Evolutionary conservation across 1,284 basidiomycete species (phyloP).

Genomic region (Trichosporon coremiiforme): DNA sequence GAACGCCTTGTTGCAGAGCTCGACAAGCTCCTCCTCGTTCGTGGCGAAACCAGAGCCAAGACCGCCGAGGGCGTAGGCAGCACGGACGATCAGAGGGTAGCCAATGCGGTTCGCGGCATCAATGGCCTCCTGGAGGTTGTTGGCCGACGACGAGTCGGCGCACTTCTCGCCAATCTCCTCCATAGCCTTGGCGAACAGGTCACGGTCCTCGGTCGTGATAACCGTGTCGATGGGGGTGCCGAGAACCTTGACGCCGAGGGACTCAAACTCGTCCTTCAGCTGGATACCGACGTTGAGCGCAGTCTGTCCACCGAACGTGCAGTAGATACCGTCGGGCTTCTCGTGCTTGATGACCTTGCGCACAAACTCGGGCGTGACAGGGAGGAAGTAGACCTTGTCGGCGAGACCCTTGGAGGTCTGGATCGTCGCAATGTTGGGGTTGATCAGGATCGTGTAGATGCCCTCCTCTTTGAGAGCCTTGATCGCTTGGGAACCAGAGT

Average conservation of each 20-base stretch:
- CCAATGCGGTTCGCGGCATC: slow-evolving; percentile 83
- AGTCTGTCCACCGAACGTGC: slow-evolving; percentile 97
- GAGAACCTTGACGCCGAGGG: slow-evolving; percentile 84
- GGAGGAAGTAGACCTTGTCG: slow-evolving; percentile 99
- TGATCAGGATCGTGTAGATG: slow-evolving; percentile 97
- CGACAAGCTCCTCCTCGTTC: slow-evolving; percentile 80
- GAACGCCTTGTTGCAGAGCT: slow-evolving; percentile 89
- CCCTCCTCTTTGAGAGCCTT: slow-evolving; percentile 98
- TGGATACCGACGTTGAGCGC: slow-evolving; percentile 96
- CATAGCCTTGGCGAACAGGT: slow-evolving; percentile 94
- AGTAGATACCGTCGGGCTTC: slow-evolving; percentile 97
- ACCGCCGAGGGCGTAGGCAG: slow-evolving; percentile 94
- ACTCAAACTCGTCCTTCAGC: slow-evolving; percentile 91
- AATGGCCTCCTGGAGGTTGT: slow-evolving; percentile 75
- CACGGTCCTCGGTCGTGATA: slow-evolving; percentile 95
- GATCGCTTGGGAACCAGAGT: slow-evolving; percentile 98
- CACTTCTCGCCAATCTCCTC: slow-evolving; percentile 94
- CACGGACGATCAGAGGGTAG: slow-evolving; percentile 96
- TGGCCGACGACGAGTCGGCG: slow-evolving; percentile 79
- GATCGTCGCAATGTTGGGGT: slow-evolving; percentile 99
- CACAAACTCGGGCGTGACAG: slow-evolving; percentile 96
- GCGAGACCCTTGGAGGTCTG: slow-evolving; percentile 96
- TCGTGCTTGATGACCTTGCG: slow-evolving; percentile 98
- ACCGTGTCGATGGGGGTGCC: slow-evolving; percentile 97
- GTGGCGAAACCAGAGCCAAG: slow-evolving; percentile 93